Evolutionary conservation across 805 yeast species (phyloP), one percentile per base, ranked within the genome.

Genomic region (Lipomyces japonicus): DNA sequence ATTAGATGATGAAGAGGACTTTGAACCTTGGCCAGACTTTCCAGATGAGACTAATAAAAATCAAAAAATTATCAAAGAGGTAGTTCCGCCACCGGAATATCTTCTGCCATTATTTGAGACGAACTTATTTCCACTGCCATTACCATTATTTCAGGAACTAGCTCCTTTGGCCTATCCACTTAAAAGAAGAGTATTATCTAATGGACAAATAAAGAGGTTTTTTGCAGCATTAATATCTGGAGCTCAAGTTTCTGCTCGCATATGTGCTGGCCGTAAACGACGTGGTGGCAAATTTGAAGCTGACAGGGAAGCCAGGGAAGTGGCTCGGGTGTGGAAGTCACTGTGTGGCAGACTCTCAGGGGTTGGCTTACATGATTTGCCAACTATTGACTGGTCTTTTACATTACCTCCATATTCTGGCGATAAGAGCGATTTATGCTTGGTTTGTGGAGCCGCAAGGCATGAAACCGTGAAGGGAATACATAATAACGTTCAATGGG

Each of bases 251-350:
- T 58, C 59, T 12, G 36, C 45, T 9, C 56, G 59, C 9, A 55
- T 55, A 26, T 48, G 57, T 31, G 59, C 59, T 4, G 59, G 59
- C 4, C 48, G 59, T 2, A 46, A 39, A 18, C 58, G 58, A 3
- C 58, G 58, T 4, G 46, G 44, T 3, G 47, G 48, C 5, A 32
- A 19, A 10, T 50, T 48, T 21, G 58, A 54, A 12, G 58, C 58
- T 19, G 58, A 54, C 28, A 40, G 47, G 18, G 58, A 54, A 36
- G 56, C 58, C 9, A 46, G 58, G 7, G 57, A 54, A 32, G 35
- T 43, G 3, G 55, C 57, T 4, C 39, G 58, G 14, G 22, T 26
- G 26, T 54, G 58, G 58, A 39, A 53, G 12, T 12, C 30, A 3
- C 39, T 54, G 30, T 38, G 56, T 9, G 53, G 53, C 16, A 52